Evolutionary conservation across 306 rosid species (phyloP).

Genomic region (Begonia peltatifolia): DNA sequence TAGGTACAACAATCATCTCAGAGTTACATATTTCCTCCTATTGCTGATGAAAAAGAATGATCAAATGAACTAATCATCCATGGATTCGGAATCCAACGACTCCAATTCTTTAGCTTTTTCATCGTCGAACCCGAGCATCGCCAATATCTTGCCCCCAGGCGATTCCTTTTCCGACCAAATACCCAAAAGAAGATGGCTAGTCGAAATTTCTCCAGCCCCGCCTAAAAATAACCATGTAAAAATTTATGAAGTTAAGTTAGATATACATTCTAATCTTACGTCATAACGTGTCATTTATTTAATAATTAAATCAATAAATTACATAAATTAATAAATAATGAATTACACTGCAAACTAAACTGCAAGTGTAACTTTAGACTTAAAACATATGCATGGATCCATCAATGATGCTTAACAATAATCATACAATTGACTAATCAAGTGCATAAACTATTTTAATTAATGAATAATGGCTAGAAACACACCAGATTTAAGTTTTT

Average conservation of each 20-base stretch:
- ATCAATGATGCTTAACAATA: no score
- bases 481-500: slow-evolving; percentile 43
- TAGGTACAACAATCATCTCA: no score
- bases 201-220: slow-evolving; percentile 35
- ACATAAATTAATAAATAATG: no score
- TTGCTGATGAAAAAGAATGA: not conserved
- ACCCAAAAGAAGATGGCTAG: slow-evolving; percentile 48
- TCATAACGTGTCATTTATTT: no score
- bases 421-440: no score
- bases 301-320: no score
- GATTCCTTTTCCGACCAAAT: slow-evolving; percentile 50
- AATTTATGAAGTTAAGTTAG: not conserved
- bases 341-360: no score
- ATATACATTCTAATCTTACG: no score
- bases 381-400: no score
- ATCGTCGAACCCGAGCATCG: slow-evolving; percentile 36
- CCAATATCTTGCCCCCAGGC: slow-evolving; percentile 46
- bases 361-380: no score
- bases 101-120: slow-evolving; percentile 57
- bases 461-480: slow-evolving; percentile 10
- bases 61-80: slow-evolving; percentile 20
- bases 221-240: slow-evolving; percentile 15
- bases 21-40: no score
- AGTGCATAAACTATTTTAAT: slow-evolving; percentile 1
- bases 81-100: slow-evolving; percentile 24